phyloP scores from a whole-genome alignment of 352 stramenopile species.

The Saprolegnia parasitica region DNA sequence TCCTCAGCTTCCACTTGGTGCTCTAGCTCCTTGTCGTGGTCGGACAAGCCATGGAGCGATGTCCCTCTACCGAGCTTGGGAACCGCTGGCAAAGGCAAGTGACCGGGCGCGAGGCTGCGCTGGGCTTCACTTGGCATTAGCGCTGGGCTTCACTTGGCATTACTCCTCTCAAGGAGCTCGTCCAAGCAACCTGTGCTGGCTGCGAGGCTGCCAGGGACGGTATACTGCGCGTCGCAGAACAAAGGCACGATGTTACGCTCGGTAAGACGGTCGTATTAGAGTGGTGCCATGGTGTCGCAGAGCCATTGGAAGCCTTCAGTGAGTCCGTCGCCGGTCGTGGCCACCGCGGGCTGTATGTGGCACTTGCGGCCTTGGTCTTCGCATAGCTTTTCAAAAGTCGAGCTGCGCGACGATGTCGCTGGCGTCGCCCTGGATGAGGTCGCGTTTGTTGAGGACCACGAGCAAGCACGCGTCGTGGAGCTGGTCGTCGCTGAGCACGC shows the following conservation, averaged over 20 bases:
- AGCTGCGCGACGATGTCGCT: conserved; percentile 48
- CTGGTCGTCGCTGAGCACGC: conserved; percentile 62
- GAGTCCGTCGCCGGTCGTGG: conserved; percentile 70
- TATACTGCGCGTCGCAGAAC: too few relatives aligned
- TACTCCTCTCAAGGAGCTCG: too few relatives aligned
- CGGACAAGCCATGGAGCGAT: too few relatives aligned
- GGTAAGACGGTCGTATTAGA: too few relatives aligned
- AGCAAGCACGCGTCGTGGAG: conserved; percentile 60
- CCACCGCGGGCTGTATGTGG: conserved; percentile 58
- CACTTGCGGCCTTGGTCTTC: conserved; percentile 46
- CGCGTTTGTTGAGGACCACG: conserved; percentile 73
- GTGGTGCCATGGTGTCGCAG: conserved; percentile 59
- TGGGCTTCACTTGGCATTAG: not conserved
- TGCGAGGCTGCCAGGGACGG: too few relatives aligned
- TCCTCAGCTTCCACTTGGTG: too few relatives aligned
- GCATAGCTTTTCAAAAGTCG: conserved; percentile 45
- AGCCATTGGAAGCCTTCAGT: conserved; percentile 72
- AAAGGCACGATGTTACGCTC: too few relatives aligned
- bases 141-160: not conserved
- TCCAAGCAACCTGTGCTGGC: too few relatives aligned
- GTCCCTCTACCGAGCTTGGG: too few relatives aligned
- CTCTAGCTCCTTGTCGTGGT: too few relatives aligned
- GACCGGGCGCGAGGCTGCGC: too few relatives aligned
- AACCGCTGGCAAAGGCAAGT: too few relatives aligned
- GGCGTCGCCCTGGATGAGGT: conserved; percentile 45